phyloP scores from a whole-genome alignment of 2,329 filamentous ascomycete genomes.

The Pseudogymnoascus sp. region DNA sequence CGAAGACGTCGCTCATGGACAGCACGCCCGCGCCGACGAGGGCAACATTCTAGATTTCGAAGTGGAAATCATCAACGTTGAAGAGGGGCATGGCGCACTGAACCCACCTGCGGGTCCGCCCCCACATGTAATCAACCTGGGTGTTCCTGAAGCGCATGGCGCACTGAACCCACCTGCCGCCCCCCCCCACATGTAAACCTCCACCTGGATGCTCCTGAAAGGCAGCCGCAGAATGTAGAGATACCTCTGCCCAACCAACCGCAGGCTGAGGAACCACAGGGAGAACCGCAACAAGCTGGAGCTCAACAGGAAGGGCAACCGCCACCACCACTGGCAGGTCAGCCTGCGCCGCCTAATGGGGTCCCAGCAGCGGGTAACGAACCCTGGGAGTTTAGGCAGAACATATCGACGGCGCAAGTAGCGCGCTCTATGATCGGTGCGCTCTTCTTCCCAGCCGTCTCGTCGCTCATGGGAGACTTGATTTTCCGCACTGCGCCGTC shows the following conservation, averaged over 20 bases:
- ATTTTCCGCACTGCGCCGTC: constrained; percentile 62
- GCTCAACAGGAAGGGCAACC: not conserved
- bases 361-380: constrained; percentile 1
- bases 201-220: not conserved
- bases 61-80: constrained; percentile 34
- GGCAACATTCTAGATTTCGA: constrained; percentile 27
- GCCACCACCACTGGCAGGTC: not conserved
- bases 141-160: not conserved
- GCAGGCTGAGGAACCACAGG: not conserved
- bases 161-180: not conserved
- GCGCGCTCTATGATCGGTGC: constrained; percentile 59
- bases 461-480: constrained; percentile 69
- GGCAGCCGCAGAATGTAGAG: not conserved
- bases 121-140: not conserved
- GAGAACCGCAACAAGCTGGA: not conserved
- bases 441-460: constrained; percentile 75
- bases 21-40: constrained; percentile 21
- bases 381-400: constrained; percentile 20
- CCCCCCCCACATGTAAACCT: not conserved
- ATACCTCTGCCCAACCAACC: not conserved
- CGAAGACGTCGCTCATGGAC: constrained; percentile 22
- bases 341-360: not conserved
- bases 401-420: constrained; percentile 45
- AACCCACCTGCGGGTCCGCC: not conserved
- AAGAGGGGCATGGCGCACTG: not conserved